These are phyloP conservation scores for Scedosporium aurantiacum DNA, from an alignment of 2,329 filamentous ascomycete genomes.

Conservation along the genomic window DNA sequence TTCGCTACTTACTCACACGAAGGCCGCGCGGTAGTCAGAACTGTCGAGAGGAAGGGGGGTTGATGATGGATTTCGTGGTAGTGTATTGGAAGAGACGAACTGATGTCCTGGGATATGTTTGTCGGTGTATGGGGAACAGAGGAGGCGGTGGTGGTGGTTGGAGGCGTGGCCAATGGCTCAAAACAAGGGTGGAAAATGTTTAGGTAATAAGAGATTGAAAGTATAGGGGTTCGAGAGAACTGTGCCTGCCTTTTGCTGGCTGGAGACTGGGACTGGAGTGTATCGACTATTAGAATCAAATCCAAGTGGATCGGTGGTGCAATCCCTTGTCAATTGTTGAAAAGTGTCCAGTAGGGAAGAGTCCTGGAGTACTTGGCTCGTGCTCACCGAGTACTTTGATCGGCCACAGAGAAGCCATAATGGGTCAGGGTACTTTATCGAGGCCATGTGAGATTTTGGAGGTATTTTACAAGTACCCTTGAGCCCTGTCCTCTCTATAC, in stretches of 20 bases:
- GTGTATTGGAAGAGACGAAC: background rate
- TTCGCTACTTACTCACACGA: slow-evolving; percentile 1
- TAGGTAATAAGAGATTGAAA: slow-evolving; percentile 4
- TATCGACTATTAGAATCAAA: background rate
- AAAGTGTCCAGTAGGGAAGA: slow-evolving; percentile 5
- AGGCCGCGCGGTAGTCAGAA: background rate
- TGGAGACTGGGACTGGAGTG: background rate
- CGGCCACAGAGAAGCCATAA: background rate
- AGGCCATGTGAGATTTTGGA: background rate
- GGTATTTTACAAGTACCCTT: background rate
- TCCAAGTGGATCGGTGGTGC: background rate
- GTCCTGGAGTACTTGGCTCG: background rate
- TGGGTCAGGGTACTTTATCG: background rate
- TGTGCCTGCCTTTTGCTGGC: background rate
- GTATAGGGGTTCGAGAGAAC: background rate
- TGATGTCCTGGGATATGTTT: slow-evolving; percentile 5
- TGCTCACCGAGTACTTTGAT: background rate
- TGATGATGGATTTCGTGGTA: slow-evolving; percentile 4
- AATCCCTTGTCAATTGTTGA: background rate
- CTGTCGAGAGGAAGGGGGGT: background rate
- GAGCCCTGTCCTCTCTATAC: too few relatives aligned
- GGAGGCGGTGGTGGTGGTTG: slow-evolving; percentile 3
- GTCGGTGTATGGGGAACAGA: slow-evolving; percentile 4
- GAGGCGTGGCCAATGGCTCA: background rate
- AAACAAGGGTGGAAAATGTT: slow-evolving; percentile 2